These are phyloP conservation scores for Aspergillus leporis DNA, from an alignment of 495 filamentous ascomycete species.

Conservation along the genomic window DNA sequence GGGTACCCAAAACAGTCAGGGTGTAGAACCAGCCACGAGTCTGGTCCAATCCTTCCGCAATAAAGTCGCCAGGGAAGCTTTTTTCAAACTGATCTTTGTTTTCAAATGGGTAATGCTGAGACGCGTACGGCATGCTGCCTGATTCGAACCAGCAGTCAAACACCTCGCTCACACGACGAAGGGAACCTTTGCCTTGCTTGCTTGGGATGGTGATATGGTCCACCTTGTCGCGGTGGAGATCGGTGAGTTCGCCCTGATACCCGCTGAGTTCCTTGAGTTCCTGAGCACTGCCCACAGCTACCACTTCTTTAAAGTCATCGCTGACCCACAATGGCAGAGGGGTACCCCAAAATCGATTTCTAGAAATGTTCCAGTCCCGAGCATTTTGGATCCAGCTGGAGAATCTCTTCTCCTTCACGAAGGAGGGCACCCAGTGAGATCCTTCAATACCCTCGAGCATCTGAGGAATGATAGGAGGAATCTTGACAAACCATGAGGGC, in stretches of 20 bases:
- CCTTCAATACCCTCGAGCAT: constrained; percentile 88
- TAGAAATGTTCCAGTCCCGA: constrained; percentile 96
- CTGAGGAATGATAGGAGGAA: constrained; percentile 78
- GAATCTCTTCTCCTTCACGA: constrained; percentile 92
- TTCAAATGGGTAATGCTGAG: constrained; percentile 92
- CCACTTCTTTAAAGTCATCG: constrained; percentile 80
- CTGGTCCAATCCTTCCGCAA: constrained; percentile 93
- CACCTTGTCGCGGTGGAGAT: constrained; percentile 92
- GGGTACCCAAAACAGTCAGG: constrained; percentile 82
- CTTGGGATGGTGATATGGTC: constrained; percentile 96
- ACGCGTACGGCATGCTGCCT: constrained; percentile 95
- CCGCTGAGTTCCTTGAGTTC: constrained; percentile 89
- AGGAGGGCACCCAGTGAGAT: constrained; percentile 91
- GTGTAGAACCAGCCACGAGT: constrained; percentile 99
- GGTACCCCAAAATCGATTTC: constrained; percentile 97
- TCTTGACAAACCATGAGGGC: constrained; percentile 93
- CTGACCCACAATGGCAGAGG: constrained; percentile 92
- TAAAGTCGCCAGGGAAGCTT: constrained; percentile 92
- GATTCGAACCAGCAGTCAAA: constrained; percentile 98
- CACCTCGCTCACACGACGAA: constrained; percentile 84
- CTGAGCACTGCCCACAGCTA: constrained; percentile 82
- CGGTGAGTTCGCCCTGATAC: constrained; percentile 79
- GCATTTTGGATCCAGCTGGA: constrained; percentile 84
- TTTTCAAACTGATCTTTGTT: constrained; percentile 80
- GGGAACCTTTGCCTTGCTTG: constrained; percentile 80